Conservation (phyloP, 1,284 basidiomycete genomes). For the Cutaneotrichosporon cyanovorans region DNA sequence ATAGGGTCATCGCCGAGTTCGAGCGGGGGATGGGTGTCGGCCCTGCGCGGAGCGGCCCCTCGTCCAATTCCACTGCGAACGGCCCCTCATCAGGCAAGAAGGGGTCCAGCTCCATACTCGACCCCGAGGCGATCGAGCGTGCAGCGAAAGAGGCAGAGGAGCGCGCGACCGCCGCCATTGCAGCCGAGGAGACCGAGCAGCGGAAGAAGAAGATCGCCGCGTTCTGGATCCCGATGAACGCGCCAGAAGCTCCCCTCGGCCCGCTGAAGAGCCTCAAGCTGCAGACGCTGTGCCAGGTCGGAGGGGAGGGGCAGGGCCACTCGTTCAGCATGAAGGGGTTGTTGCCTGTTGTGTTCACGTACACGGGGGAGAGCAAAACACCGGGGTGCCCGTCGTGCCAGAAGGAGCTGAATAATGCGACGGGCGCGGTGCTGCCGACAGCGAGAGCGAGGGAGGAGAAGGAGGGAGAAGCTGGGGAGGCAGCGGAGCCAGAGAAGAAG, state of each 20-base stretch:
- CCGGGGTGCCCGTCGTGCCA: conserved; percentile 85
- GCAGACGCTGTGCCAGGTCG: conserved; percentile 76
- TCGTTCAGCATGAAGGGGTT: conserved; percentile 64
- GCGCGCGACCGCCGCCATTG: conserved; percentile 68
- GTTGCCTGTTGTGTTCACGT: conserved; percentile 65
- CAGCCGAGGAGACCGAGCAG: conserved; percentile 69
- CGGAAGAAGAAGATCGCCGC: conserved; percentile 81
- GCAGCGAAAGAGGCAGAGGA: conserved; percentile 74
- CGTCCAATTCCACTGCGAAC: too few species aligned
- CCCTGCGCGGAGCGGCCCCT: too few species aligned
- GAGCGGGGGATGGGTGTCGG: conserved; percentile 67
- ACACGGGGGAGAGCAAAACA: conserved; percentile 44
- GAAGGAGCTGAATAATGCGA: conserved; percentile 70
- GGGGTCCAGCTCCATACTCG: conserved; percentile 53
- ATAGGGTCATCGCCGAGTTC: conserved; percentile 75
- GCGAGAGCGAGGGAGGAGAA: conserved; percentile 23
- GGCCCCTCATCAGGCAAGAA: too few species aligned
- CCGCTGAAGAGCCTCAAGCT: conserved; percentile 70
- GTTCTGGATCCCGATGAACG: conserved; percentile 86
- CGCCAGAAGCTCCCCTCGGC: conserved; percentile 61
- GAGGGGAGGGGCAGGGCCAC: conserved; percentile 51
- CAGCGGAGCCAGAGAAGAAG: conserved; percentile 31
- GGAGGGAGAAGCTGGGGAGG: conserved; percentile 26
- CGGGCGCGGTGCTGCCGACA: conserved; percentile 56
- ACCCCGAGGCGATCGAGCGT: conserved; percentile 59